These are phyloP conservation scores for Penicillium sp. DNA, from an alignment of 2,329 filamentous ascomycete genomes.

Conservation along the genomic window DNA sequence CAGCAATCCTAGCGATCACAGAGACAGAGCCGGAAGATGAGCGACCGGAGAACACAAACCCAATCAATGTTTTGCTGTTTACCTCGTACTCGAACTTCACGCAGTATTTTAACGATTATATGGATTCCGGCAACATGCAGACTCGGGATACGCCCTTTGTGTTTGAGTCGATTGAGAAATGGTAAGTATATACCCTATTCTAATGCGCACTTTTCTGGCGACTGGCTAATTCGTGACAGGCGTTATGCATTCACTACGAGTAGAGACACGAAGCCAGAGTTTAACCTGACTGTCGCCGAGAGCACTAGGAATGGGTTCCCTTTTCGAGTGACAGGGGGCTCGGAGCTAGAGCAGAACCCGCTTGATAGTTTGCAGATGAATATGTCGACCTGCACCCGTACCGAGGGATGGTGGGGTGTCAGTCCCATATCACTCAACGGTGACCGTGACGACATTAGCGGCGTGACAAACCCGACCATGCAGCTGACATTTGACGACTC, in stretches of 20 bases:
- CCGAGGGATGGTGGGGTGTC: neutral
- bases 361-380: neutral
- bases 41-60: neutral
- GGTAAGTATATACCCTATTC: neutral
- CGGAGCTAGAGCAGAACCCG: neutral
- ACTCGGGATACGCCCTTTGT: neutral
- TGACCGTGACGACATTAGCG: neutral
- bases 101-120: neutral
- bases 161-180: neutral
- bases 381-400: neutral
- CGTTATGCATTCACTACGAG: neutral
- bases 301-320: neutral
- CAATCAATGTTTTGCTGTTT: neutral
- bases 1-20: neutral
- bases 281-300: neutral
- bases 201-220: neutral
- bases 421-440: neutral
- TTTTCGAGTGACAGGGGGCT: neutral
- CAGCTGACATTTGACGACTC: neutral
- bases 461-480: neutral
- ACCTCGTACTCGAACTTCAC: neutral
- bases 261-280: neutral
- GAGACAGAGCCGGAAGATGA: neutral
- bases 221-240: neutral
- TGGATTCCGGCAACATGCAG: neutral